These are phyloP conservation scores for Lonicera japonica DNA, from an alignment of 129 eudicot species.

Conservation along the genomic window DNA sequence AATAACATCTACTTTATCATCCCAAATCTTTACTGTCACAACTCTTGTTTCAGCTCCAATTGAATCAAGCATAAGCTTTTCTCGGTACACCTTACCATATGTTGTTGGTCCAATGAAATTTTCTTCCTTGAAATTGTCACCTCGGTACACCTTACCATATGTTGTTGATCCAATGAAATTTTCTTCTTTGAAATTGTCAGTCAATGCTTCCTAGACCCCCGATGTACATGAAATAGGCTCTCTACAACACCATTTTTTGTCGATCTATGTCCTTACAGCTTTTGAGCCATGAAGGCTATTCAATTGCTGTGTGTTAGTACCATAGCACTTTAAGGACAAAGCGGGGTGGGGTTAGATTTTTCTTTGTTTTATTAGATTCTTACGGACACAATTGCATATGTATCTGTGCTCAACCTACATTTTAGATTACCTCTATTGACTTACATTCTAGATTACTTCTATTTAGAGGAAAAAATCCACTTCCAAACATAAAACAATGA, in stretches of 20 bases:
- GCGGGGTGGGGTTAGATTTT: too few species aligned
- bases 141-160: too few species aligned
- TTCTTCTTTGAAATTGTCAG: constrained; percentile 1
- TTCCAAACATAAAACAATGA: too few species aligned
- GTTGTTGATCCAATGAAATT: too few species aligned
- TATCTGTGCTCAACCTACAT: too few species aligned
- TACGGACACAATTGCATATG: too few species aligned
- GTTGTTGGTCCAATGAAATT: neutral
- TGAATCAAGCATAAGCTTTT: neutral
- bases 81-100: neutral
- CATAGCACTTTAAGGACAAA: neutral
- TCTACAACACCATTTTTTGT: neutral
- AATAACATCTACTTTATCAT: neutral
- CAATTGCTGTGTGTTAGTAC: neutral
- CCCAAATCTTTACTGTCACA: neutral
- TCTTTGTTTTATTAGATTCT: too few species aligned
- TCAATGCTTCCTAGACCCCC: neutral
- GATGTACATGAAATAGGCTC: neutral
- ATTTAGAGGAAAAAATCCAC: too few species aligned
- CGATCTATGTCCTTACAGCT: neutral
- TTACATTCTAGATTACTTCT: too few species aligned
- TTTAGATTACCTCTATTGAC: too few species aligned
- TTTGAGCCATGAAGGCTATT: neutral
- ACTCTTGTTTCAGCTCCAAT: neutral
- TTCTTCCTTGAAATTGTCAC: too few species aligned